phyloP scores from a whole-genome alignment of 208 protist species.

The Wallacemonas rigidus region DNA sequence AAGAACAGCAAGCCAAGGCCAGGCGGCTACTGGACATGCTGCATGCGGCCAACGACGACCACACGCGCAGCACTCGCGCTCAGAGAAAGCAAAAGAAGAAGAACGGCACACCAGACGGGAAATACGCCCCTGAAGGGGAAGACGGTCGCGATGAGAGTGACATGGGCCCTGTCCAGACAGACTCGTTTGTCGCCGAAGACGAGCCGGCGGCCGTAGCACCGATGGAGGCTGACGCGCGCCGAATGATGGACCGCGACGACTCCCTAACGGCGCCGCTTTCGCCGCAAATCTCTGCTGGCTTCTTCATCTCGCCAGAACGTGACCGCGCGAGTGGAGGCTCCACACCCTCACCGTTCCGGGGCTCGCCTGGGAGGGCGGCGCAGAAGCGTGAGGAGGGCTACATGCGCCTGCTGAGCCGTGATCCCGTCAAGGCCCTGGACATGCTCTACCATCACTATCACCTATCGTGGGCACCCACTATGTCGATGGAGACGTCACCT shows the following conservation, averaged over 20 bases:
- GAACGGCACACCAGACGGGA: neutral
- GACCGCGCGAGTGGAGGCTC: constrained; percentile 10
- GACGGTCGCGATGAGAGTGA: neutral
- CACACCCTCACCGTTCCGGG: constrained; percentile 36
- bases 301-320: constrained; percentile 18
- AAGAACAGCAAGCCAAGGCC: constrained; percentile 41
- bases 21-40: constrained; percentile 67
- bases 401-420: constrained; percentile 40
- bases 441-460: constrained; percentile 48
- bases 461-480: constrained; percentile 20
- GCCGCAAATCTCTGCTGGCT: constrained; percentile 11
- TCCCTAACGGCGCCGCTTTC: constrained; percentile 2
- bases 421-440: constrained; percentile 55
- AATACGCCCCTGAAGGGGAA: neutral
- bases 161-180: neutral
- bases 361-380: constrained; percentile 18
- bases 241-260: neutral
- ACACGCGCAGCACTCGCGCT: neutral
- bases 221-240: neutral
- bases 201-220: neutral
- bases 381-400: constrained; percentile 40
- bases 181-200: no score
- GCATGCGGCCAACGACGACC: constrained; percentile 15
- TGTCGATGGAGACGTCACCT: constrained; percentile 21
- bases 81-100: neutral